These are phyloP conservation scores for Dendrocalamus latiflorus DNA, from an alignment of 202 grass and related monocot genomes.

Conservation along the genomic window DNA sequence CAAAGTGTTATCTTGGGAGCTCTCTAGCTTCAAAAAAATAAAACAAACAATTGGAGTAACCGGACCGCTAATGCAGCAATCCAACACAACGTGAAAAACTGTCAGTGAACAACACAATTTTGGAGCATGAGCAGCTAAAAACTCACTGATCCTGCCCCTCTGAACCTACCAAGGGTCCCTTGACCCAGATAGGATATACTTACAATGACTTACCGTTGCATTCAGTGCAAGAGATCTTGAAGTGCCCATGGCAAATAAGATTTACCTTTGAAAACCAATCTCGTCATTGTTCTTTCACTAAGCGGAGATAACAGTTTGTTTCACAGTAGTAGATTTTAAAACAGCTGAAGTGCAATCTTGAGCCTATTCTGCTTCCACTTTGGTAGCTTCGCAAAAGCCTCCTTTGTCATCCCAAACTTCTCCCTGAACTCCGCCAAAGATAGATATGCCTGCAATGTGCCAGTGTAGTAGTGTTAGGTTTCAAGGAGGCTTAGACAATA, in stretches of 20 bases:
- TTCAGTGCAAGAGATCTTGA: too few relatives aligned
- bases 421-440: slow-evolving; percentile 70
- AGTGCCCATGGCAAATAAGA: too few relatives aligned
- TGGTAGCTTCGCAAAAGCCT: slow-evolving; percentile 82
- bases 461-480: slow-evolving; percentile 20
- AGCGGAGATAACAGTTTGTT: neutral
- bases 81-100: slow-evolving; percentile 27
- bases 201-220: too few relatives aligned
- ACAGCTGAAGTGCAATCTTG: slow-evolving; percentile 88
- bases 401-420: slow-evolving; percentile 91
- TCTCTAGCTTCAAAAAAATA: slow-evolving; percentile 13
- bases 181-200: slow-evolving; percentile 31
- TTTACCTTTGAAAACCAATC: too few relatives aligned
- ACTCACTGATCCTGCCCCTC: slow-evolving; percentile 64
- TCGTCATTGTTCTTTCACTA: slow-evolving; percentile 16
- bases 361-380: slow-evolving; percentile 98
- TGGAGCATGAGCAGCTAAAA: slow-evolving; percentile 88
- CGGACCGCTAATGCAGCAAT: slow-evolving; percentile 32
- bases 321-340: slow-evolving; percentile 36
- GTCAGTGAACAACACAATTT: slow-evolving; percentile 26
- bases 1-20: slow-evolving; percentile 31
- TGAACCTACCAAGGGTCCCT: slow-evolving; percentile 41
- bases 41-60: slow-evolving; percentile 47
- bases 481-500: neutral
- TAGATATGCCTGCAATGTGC: slow-evolving; percentile 61